Conservation (phyloP, 306 rosid genomes). For the Cucumis cinereus region DNA sequence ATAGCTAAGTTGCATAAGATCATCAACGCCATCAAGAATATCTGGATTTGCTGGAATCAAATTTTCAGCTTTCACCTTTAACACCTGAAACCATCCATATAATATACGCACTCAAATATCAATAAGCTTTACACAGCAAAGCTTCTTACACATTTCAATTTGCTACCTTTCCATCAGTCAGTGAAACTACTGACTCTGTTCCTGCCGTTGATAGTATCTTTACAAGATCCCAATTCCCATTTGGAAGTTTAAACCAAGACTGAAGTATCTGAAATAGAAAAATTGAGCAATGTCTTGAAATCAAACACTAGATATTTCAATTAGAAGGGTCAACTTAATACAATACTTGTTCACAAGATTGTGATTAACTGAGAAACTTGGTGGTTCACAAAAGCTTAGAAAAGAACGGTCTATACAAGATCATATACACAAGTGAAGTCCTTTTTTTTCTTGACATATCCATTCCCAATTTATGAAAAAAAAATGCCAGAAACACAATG, state of each 20-base stretch:
- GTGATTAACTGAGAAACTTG: background rate
- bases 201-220: conserved; percentile 53
- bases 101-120: background rate
- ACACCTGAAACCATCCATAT: conserved; percentile 34
- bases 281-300: background rate
- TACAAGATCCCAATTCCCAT: conserved; percentile 78
- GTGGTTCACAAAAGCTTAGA: background rate
- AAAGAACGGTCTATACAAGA: background rate
- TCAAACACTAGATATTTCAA: background rate
- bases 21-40: conserved; percentile 96
- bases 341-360: background rate
- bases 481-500: background rate
- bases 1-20: conserved; percentile 98
- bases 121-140: background rate
- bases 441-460: background rate
- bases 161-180: conserved; percentile 71
- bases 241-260: conserved; percentile 86
- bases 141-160: conserved; percentile 6
- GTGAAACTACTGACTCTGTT: conserved; percentile 52
- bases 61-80: conserved; percentile 54
- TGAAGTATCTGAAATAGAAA: conserved; percentile 54
- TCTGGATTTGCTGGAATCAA: conserved; percentile 92
- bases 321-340: background rate
- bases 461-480: background rate
- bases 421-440: background rate